These are phyloP conservation scores for Aspergillus aculeatus DNA, from an alignment of 2,329 filamentous ascomycete genomes.

Conservation along the genomic window DNA sequence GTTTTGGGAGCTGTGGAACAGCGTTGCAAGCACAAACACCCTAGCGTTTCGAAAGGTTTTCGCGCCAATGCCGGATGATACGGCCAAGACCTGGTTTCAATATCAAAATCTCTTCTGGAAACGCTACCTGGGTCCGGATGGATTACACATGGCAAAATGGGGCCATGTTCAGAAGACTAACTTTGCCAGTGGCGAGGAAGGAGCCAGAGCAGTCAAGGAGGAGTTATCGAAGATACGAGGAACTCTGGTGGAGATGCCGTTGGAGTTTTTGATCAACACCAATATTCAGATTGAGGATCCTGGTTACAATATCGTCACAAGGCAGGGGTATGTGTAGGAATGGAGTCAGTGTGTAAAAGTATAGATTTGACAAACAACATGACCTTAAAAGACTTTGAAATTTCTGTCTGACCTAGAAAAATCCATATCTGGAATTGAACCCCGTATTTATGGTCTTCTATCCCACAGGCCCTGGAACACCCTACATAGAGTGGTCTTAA, in stretches of 20 bases:
- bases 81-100: slow-evolving; percentile 58
- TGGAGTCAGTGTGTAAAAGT: no score
- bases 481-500: no score
- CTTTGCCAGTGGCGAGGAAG: slow-evolving; percentile 61
- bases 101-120: slow-evolving; percentile 64
- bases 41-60: slow-evolving; percentile 62
- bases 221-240: slow-evolving; percentile 66
- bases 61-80: slow-evolving; percentile 61
- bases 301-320: no score
- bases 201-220: slow-evolving; percentile 69
- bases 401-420: no score
- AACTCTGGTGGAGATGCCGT: slow-evolving; percentile 82
- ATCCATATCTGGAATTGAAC: no score
- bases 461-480: no score
- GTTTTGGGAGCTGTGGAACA: slow-evolving; percentile 58
- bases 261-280: slow-evolving; percentile 79
- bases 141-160: slow-evolving; percentile 58
- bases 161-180: slow-evolving; percentile 83
- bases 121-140: slow-evolving; percentile 52
- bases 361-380: no score
- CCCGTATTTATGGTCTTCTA: no score
- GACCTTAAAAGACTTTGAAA: no score
- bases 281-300: slow-evolving; percentile 56
- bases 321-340: no score
- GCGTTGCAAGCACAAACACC: slow-evolving; percentile 58